phyloP scores from a whole-genome alignment of 2,329 filamentous ascomycete genomes.

The Xylaria sp. region DNA sequence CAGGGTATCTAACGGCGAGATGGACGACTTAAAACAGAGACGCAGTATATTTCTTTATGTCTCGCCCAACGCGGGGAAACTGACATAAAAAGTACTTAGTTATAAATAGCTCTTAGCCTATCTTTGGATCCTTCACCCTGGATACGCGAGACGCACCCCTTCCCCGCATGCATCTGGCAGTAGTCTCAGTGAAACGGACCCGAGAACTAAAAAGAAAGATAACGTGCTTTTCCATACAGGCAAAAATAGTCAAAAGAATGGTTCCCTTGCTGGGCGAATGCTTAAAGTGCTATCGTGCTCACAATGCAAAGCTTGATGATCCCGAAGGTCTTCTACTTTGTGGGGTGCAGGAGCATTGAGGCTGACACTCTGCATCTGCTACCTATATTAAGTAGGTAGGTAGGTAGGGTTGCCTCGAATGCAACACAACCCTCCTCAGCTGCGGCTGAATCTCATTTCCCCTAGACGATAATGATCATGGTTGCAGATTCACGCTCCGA shows the following conservation, averaged over 20 bases:
- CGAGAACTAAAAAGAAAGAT: neutral
- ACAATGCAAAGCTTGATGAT: neutral
- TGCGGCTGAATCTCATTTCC: slow-evolving; percentile 11
- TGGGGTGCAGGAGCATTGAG: neutral
- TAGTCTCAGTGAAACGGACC: neutral
- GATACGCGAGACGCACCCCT: neutral
- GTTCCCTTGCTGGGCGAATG: neutral
- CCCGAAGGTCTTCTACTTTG: neutral
- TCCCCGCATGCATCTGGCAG: neutral
- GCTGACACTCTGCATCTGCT: neutral
- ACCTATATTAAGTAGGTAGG: too few species aligned
- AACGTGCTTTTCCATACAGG: neutral
- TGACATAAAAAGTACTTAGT: too few species aligned
- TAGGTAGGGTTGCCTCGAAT: neutral
- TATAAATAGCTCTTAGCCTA: neutral
- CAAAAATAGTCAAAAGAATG: neutral
- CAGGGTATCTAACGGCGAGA: neutral
- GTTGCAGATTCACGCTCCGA: neutral
- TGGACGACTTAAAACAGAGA: neutral
- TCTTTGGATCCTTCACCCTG: neutral
- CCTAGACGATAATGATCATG: neutral
- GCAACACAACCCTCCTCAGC: slow-evolving; percentile 4
- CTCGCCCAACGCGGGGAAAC: neutral
- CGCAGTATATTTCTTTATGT: neutral
- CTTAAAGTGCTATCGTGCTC: neutral